Conservation (phyloP, 441 rosid species). For the Pelargonium cotyledonis region DNA sequence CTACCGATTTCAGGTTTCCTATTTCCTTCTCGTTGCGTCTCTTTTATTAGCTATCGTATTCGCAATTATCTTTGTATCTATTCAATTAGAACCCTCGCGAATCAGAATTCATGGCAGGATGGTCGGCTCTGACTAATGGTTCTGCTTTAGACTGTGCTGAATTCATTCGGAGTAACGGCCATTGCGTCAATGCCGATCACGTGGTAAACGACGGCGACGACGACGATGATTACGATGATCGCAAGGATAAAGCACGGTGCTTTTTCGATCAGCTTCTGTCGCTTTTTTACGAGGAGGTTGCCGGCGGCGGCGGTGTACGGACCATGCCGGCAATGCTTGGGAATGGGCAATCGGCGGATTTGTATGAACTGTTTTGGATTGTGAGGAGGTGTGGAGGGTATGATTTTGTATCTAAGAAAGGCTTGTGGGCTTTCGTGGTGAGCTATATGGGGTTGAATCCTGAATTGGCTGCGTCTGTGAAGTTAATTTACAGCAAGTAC, state of each 20-base stretch:
- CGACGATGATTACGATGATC: constrained; percentile 24
- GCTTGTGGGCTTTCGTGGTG: constrained; percentile 39
- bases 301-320: constrained; percentile 33
- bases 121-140: constrained; percentile 38
- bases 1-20: too few species aligned
- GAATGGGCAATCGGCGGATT: constrained; percentile 36
- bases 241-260: constrained; percentile 32
- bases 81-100: not conserved
- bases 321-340: constrained; percentile 41
- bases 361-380: constrained; percentile 44
- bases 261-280: constrained; percentile 52
- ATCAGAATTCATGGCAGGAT: constrained; percentile 48
- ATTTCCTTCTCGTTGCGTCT: not conserved
- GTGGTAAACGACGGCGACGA: constrained; percentile 19
- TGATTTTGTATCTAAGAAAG: constrained; percentile 32
- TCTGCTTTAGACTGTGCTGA: constrained; percentile 31
- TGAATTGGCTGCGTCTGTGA: constrained; percentile 27
- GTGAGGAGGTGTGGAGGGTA: constrained; percentile 45
- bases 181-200: constrained; percentile 19
- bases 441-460: constrained; percentile 33
- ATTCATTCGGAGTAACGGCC: constrained; percentile 15
- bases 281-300: constrained; percentile 34
- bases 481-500: constrained; percentile 38
- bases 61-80: not conserved
- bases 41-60: not conserved